These are phyloP conservation scores for Neoboletus subvelutipes DNA, from an alignment of 768 basidiomycete species.

Conservation along the genomic window DNA sequence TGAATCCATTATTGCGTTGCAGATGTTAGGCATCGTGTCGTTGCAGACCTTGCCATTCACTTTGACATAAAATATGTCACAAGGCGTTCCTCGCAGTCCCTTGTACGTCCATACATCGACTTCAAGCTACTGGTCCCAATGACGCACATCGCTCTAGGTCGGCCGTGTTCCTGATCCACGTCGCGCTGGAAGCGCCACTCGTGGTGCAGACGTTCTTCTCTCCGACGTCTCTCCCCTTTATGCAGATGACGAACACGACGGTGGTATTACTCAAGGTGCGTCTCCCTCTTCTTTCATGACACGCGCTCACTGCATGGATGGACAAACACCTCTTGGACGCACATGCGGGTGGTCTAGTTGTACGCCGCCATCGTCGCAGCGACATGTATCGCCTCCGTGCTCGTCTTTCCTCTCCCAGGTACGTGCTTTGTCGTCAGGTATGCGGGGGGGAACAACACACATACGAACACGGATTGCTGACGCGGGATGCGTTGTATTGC, in stretches of 20 bases:
- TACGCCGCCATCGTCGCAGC: slow-evolving; percentile 64
- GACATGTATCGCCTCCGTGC: slow-evolving; percentile 57
- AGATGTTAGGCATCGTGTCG: background rate
- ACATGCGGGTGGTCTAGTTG: too few species aligned
- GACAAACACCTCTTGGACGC: too few species aligned
- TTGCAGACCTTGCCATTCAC: background rate
- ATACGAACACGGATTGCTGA: background rate
- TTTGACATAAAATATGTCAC: slow-evolving; percentile 13
- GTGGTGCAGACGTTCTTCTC: slow-evolving; percentile 74
- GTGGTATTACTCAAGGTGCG: slow-evolving; percentile 70
- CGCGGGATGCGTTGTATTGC: too few species aligned
- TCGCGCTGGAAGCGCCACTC: slow-evolving; percentile 75
- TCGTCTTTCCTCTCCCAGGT: slow-evolving; percentile 77
- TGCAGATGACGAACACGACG: slow-evolving; percentile 82
- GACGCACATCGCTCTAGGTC: slow-evolving; percentile 40
- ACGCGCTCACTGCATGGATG: background rate
- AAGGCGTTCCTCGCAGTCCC: slow-evolving; percentile 35
- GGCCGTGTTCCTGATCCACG: slow-evolving; percentile 72
- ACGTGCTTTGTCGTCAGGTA: background rate
- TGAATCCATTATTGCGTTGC: slow-evolving; percentile 1
- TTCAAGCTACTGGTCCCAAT: background rate
- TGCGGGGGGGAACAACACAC: too few species aligned
- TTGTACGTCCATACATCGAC: slow-evolving; percentile 33
- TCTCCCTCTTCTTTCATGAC: slow-evolving; percentile 1
- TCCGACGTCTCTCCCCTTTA: slow-evolving; percentile 63